phyloP scores from a whole-genome alignment of 352 stramenopile genomes.

The Pythium insidiosum region DNA sequence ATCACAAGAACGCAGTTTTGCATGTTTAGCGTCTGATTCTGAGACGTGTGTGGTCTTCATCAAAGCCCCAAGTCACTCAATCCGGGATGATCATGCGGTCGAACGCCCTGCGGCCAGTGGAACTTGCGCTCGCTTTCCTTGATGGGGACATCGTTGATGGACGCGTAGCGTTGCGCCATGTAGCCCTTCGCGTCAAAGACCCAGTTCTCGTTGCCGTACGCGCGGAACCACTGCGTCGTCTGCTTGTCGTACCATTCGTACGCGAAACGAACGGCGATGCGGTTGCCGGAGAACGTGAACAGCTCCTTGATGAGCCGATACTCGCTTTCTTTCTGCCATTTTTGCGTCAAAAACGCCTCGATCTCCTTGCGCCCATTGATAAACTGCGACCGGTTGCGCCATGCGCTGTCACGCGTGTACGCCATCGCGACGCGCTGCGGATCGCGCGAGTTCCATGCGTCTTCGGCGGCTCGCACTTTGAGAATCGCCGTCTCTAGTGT shows the following conservation, averaged over 20 bases:
- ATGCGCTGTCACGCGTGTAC: conserved; percentile 75
- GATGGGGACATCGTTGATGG: conserved; percentile 85
- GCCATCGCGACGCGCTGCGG: conserved; percentile 62
- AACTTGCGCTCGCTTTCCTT: conserved; percentile 56
- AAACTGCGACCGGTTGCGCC: conserved; percentile 84
- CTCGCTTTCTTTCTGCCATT: conserved; percentile 69
- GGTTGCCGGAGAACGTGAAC: conserved; percentile 69
- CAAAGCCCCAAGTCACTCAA: conserved; percentile 12
- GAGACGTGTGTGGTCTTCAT: too few relatives aligned
- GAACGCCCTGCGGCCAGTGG: conserved; percentile 45
- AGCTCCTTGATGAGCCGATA: conserved; percentile 89
- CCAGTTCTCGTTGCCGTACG: conserved; percentile 89
- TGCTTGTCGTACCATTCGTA: conserved; percentile 72
- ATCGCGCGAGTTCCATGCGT: conserved; percentile 86
- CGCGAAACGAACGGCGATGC: conserved; percentile 84
- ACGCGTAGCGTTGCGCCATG: conserved; percentile 82
- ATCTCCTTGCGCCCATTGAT: conserved; percentile 69
- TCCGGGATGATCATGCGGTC: conserved; percentile 24
- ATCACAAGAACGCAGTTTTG: too few relatives aligned
- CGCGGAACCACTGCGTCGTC: conserved; percentile 63
- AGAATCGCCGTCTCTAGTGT: conserved; percentile 56
- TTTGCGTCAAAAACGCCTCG: conserved; percentile 60
- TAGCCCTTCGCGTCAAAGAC: conserved; percentile 73
- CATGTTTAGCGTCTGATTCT: too few relatives aligned
- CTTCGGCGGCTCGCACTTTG: conserved; percentile 82